Evolutionary conservation across 2,329 filamentous ascomycete genomes (phyloP), one percentile per base, ranked within the genome.

Genomic region (Microdochium trichocladiopsis): DNA sequence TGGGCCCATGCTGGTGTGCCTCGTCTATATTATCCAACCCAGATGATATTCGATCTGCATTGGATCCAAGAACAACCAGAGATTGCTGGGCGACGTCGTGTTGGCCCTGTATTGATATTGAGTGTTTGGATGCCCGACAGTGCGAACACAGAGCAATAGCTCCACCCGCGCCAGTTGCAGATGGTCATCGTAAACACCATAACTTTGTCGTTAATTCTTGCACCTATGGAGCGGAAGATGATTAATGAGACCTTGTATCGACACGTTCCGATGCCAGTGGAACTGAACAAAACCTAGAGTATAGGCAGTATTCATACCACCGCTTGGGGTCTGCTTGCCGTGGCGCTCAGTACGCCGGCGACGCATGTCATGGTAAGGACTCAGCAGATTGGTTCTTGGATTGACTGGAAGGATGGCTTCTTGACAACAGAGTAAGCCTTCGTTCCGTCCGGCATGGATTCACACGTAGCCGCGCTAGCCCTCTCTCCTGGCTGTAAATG

Each of bases 371-470:
- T 80, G 52, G 61, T 77, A 23, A 65, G 77, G 36, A 77, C 77
- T 12, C 75, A 80, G 57, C 72, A 78, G 28, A 72, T 80, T n/a
- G 77, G 77, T 0, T 65, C 71, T 0, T 61, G 62, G 31, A 78
- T 73, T 0, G 77, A 78, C 18, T 81, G 76, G 76, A 69, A 74
- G 49, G 78, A 80, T 54, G 75, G 76, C 0, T 79, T 76, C 58
- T 71, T 79, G 28, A 76, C 70, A 53, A 69, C 69, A 18, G 76
- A 78, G 50, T 72, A 78, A 36, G 78, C 77, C 1, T 79, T 80
- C 54, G 76, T 73, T 21, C 74, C 76, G 0, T 70, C 71, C 1
- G 76, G 80, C 54, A 73, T 76, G 12, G 74, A 77, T 54, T 76
- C 76, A 52, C 66, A 76, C 0, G 69, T 71, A 1, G 73, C 70